Percentiles rank a stretch among this genome's conserved stretches.
These are phyloP conservation scores for Trichothecium roseum DNA, from an alignment of 2,329 filamentous ascomycete species.

Conservation along the genomic window DNA sequence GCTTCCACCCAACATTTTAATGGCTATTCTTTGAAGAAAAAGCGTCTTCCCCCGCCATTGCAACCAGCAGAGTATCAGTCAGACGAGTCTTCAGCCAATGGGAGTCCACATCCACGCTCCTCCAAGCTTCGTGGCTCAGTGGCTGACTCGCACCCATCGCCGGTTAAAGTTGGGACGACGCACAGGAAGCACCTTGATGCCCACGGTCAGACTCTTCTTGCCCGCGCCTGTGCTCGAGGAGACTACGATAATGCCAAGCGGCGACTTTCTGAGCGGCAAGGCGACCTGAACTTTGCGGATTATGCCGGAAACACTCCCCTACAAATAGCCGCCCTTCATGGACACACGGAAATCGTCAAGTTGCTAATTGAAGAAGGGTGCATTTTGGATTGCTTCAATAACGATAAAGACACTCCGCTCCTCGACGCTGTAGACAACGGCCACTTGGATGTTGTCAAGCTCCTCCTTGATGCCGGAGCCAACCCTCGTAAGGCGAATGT, in stretches of 20 bases:
- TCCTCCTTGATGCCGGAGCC: slow-evolving; percentile 76
- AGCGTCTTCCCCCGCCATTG: slow-evolving; percentile 49
- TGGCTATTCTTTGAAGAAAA: slow-evolving; percentile 49
- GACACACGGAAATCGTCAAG: slow-evolving; percentile 76
- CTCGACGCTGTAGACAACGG: slow-evolving; percentile 96
- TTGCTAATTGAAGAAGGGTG: slow-evolving; percentile 79
- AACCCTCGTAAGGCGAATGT: slow-evolving; percentile 87
- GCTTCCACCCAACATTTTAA: slow-evolving; percentile 50
- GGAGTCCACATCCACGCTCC: slow-evolving; percentile 47
- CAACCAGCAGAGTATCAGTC: slow-evolving; percentile 56
- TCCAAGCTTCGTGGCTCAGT: slow-evolving; percentile 46
- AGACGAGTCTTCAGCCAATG: slow-evolving; percentile 54
- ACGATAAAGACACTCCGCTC: slow-evolving; percentile 84
- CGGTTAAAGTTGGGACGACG: slow-evolving; percentile 48
- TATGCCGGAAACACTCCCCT: slow-evolving; percentile 95
- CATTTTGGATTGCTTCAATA: slow-evolving; percentile 67
- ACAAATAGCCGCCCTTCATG: slow-evolving; percentile 84
- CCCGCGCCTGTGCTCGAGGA: slow-evolving; percentile 80
- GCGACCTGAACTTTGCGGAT: slow-evolving; percentile 81
- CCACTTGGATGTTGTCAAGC: slow-evolving; percentile 76
- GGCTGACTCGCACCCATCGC: slow-evolving; percentile 51
- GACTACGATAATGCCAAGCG: slow-evolving; percentile 71
- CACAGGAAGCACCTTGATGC: slow-evolving; percentile 86
- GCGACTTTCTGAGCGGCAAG: slow-evolving; percentile 66
- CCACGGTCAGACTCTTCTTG: slow-evolving; percentile 81